Evolutionary conservation across 805 yeast genomes (phyloP).

Genomic region (Candida insectalens): DNA sequence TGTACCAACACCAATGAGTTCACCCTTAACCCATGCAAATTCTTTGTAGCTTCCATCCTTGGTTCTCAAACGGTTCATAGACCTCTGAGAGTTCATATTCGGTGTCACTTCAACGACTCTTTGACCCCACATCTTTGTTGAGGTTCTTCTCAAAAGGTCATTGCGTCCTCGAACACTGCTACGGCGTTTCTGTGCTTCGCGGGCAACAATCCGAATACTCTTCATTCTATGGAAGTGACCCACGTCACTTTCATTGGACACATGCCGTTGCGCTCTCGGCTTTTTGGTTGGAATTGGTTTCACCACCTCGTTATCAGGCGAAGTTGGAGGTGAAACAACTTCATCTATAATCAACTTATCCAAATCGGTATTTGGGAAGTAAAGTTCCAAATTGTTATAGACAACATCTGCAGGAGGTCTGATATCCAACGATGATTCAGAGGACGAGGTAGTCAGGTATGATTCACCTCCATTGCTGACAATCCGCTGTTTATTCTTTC

Average conservation of each 20-base stretch:
- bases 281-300: slow-evolving; percentile 1
- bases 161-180: slow-evolving; percentile 3
- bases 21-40: slow-evolving; percentile 98
- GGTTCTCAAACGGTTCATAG: slow-evolving; percentile 56
- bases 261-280: slow-evolving; percentile 23
- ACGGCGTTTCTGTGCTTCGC: slow-evolving; percentile 53
- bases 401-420: slow-evolving; percentile 95
- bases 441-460: slow-evolving; percentile 7
- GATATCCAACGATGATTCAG: slow-evolving; percentile 38
- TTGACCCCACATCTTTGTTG: slow-evolving; percentile 98
- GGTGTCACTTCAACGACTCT: slow-evolving; percentile 85
- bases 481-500: not conserved
- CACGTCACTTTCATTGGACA: slow-evolving; percentile 27
- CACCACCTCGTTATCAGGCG: slow-evolving; percentile 26
- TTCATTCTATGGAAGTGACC: slow-evolving; percentile 58
- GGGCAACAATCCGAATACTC: slow-evolving; percentile 87
- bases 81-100: slow-evolving; percentile 49
- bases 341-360: slow-evolving; percentile 85
- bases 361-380: slow-evolving; percentile 85
- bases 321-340: slow-evolving; percentile 48
- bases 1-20: slow-evolving; percentile 90
- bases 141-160: slow-evolving; percentile 50
- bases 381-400: slow-evolving; percentile 82
- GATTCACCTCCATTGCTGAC: not conserved
- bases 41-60: slow-evolving; percentile 65